Evolutionary conservation across 2,329 filamentous ascomycete species (phyloP).

Genomic region (Fusarium drepaniforme): DNA sequence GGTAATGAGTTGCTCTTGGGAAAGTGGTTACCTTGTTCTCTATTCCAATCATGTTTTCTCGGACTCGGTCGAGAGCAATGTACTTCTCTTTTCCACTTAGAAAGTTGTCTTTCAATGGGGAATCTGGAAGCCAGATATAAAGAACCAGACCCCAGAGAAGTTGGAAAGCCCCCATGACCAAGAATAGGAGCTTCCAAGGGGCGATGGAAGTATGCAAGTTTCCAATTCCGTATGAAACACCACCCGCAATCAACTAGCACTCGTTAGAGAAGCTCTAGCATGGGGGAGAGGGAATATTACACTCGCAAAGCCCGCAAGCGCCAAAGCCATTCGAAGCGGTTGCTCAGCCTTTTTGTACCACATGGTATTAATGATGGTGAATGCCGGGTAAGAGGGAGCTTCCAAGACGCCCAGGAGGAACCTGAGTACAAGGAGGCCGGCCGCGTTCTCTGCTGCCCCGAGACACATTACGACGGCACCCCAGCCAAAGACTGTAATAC

Average conservation of each 20-base stretch:
- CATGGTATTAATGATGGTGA: slow-evolving; percentile 10
- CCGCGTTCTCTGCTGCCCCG: slow-evolving; percentile 51
- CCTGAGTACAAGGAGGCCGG: slow-evolving; percentile 36
- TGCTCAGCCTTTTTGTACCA: slow-evolving; percentile 21
- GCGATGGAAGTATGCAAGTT: slow-evolving; percentile 37
- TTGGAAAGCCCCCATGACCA: slow-evolving; percentile 38
- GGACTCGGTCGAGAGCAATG: slow-evolving; percentile 48
- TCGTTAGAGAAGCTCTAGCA: background rate
- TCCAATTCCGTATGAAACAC: slow-evolving; percentile 47
- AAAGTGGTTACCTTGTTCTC: slow-evolving; percentile 36
- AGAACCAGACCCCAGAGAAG: slow-evolving; percentile 36
- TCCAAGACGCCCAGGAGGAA: slow-evolving; percentile 44
- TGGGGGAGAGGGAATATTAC: background rate
- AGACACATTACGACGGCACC: slow-evolving; percentile 54
- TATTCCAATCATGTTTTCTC: slow-evolving; percentile 52
- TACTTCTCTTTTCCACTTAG: slow-evolving; percentile 45
- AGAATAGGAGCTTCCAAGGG: slow-evolving; percentile 47
- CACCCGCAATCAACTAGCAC: slow-evolving; percentile 35
- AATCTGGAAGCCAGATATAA: slow-evolving; percentile 38
- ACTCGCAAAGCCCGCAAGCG: slow-evolving; percentile 10
- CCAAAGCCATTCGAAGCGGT: slow-evolving; percentile 14
- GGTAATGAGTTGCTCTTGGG: background rate
- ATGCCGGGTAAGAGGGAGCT: slow-evolving; percentile 15
- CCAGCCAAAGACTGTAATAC: slow-evolving; percentile 31
- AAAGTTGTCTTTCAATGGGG: slow-evolving; percentile 44